Percentiles rank a stretch among this genome's conserved stretches.
These are phyloP conservation scores for Poa pratensis DNA, from an alignment of 176 grass and related monocot species.

Conservation along the genomic window DNA sequence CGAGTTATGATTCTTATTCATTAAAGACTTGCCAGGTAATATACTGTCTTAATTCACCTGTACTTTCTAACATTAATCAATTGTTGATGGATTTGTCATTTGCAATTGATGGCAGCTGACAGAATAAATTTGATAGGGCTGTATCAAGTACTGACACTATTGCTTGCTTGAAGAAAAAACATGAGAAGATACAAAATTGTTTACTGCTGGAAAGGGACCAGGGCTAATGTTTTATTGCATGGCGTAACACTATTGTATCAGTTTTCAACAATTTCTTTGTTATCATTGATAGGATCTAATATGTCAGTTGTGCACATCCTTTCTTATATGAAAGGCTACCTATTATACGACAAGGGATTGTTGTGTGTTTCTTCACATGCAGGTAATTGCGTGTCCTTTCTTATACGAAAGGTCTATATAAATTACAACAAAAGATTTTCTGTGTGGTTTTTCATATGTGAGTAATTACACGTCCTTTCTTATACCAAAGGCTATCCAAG, in stretches of 20 bases:
- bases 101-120: not conserved
- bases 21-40: not conserved
- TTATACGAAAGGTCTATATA: not conserved
- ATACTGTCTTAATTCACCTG: not conserved
- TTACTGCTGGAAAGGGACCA: not conserved
- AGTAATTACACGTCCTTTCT: not conserved
- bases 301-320: not conserved
- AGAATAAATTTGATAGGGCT: not conserved
- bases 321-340: not conserved
- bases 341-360: not conserved
- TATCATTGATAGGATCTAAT: not conserved
- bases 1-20: not conserved
- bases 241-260: not conserved
- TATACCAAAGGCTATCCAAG: not conserved
- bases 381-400: not conserved
- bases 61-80: not conserved
- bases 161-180: slow-evolving; percentile 12
- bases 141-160: not conserved
- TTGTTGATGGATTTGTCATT: not conserved
- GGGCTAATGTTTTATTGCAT: not conserved
- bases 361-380: not conserved
- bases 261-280: not conserved
- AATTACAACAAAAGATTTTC: not conserved
- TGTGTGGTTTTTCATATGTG: not conserved
- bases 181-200: not conserved